phyloP scores from a whole-genome alignment of 148 eudicot species.

The Camellia lanceoleosa region DNA sequence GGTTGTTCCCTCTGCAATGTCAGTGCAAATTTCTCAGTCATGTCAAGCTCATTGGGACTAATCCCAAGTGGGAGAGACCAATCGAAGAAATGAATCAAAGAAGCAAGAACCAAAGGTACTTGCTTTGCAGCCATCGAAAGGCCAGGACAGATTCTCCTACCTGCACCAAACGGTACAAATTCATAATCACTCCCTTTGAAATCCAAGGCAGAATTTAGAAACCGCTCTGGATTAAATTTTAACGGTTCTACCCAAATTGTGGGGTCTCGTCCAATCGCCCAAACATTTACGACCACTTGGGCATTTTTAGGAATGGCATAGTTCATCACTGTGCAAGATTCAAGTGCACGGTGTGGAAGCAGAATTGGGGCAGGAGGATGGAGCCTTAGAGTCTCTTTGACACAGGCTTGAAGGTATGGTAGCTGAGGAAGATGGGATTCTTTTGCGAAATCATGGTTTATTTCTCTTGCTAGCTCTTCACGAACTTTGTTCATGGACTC shows the following conservation, averaged over 20 bases:
- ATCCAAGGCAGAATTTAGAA: slow-evolving; percentile 18
- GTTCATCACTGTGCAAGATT: slow-evolving; percentile 14
- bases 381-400: slow-evolving; percentile 19
- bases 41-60: slow-evolving; percentile 7
- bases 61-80: slow-evolving; percentile 11
- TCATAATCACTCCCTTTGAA: slow-evolving; percentile 22
- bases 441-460: neutral
- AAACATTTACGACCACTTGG: slow-evolving; percentile 22
- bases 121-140: slow-evolving; percentile 16
- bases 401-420: slow-evolving; percentile 30
- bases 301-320: slow-evolving; percentile 27
- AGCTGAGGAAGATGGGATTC: slow-evolving; percentile 16
- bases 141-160: slow-evolving; percentile 42
- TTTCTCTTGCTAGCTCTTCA: slow-evolving; percentile 11
- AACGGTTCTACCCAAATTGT: slow-evolving; percentile 29
- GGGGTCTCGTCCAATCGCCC: slow-evolving; percentile 34
- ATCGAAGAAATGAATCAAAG: slow-evolving; percentile 25
- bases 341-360: slow-evolving; percentile 19
- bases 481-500: slow-evolving; percentile 18
- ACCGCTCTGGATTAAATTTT: slow-evolving; percentile 35
- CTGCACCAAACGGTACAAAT: slow-evolving; percentile 30
- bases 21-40: slow-evolving; percentile 9
- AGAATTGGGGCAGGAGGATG: slow-evolving; percentile 25
- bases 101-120: slow-evolving; percentile 23
- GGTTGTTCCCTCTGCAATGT: slow-evolving; percentile 13